phyloP scores from a whole-genome alignment of 371 early-diverging fungal species.

The Mucor saturninus region DNA sequence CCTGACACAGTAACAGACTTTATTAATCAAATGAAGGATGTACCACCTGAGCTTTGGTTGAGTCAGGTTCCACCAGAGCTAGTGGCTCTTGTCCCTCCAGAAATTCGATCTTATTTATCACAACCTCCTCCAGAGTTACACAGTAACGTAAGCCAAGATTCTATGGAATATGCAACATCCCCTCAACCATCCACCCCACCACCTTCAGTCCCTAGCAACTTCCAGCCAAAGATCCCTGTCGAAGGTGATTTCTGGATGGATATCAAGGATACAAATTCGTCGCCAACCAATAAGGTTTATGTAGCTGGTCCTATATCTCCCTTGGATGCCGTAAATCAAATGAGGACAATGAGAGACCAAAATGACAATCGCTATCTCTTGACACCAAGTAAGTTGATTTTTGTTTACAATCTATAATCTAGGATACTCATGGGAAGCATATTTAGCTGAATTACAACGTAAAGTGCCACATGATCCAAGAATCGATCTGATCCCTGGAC shows the following conservation, averaged over 20 bases:
- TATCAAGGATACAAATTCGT: slow-evolving; percentile 4
- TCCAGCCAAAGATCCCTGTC: slow-evolving; percentile 11
- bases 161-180: slow-evolving; percentile 1
- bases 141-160: not conserved
- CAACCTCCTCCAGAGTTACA: slow-evolving; percentile 6
- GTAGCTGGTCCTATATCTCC: slow-evolving; percentile 25
- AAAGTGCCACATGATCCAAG: slow-evolving; percentile 49
- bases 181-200: not conserved
- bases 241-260: slow-evolving; percentile 24
- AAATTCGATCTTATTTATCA: slow-evolving; percentile 9
- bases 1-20: slow-evolving; percentile 20
- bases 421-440: too few relatives aligned
- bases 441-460: slow-evolving; percentile 48
- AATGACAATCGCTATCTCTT: slow-evolving; percentile 20
- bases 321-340: slow-evolving; percentile 24
- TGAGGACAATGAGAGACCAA: slow-evolving; percentile 25
- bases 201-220: not conserved
- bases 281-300: slow-evolving; percentile 16
- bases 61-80: slow-evolving; percentile 21
- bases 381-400: slow-evolving; percentile 22
- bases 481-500: slow-evolving; percentile 52
- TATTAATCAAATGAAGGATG: slow-evolving; percentile 21
- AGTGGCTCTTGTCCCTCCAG: slow-evolving; percentile 19
- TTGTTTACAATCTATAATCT: not conserved
- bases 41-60: slow-evolving; percentile 21